Conservation (phyloP, 139 green algal genomes). For the Desmodesmus armatus region DNA sequence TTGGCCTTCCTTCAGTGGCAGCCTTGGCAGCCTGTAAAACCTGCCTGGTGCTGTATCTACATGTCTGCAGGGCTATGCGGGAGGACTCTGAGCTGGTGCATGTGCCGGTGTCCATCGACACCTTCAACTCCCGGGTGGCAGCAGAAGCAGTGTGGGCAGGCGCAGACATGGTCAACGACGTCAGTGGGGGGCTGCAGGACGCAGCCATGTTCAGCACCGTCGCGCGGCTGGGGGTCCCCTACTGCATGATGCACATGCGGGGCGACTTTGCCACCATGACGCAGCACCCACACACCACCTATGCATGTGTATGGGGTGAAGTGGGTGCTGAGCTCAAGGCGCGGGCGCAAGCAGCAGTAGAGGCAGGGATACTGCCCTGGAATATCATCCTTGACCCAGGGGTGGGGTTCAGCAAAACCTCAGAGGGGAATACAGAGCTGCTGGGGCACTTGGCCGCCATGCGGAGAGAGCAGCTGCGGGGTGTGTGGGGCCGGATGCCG, state of each 20-base stretch:
- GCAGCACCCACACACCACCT: conserved; percentile 61
- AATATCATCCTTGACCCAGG: conserved; percentile 90
- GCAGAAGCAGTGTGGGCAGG: conserved; percentile 77
- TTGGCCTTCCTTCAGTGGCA: too few relatives aligned
- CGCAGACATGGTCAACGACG: conserved; percentile 97
- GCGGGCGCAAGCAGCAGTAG: conserved; percentile 63
- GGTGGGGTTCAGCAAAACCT: conserved; percentile 92
- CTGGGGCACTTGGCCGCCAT: conserved; percentile 71
- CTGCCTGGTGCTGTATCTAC: too few relatives aligned
- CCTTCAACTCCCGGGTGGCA: conserved; percentile 90
- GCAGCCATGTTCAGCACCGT: conserved; percentile 63
- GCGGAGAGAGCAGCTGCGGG: conserved; percentile 44
- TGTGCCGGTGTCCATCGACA: conserved; percentile 91
- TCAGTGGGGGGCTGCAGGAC: conserved; percentile 89
- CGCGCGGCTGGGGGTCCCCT: conserved; percentile 83
- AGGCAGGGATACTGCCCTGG: conserved; percentile 87
- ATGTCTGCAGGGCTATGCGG: conserved; percentile 55
- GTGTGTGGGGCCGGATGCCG: conserved; percentile 57
- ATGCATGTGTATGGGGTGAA: conserved; percentile 65
- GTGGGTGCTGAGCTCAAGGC: conserved; percentile 74
- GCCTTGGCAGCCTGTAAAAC: too few relatives aligned
- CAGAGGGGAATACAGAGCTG: background rate
- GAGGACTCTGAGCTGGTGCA: conserved; percentile 49
- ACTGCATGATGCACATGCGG: conserved; percentile 97
- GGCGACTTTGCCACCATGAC: conserved; percentile 89